Evolutionary conservation across 495 filamentous ascomycete genomes (phyloP).

Genomic region (Lichina pygmaea): DNA sequence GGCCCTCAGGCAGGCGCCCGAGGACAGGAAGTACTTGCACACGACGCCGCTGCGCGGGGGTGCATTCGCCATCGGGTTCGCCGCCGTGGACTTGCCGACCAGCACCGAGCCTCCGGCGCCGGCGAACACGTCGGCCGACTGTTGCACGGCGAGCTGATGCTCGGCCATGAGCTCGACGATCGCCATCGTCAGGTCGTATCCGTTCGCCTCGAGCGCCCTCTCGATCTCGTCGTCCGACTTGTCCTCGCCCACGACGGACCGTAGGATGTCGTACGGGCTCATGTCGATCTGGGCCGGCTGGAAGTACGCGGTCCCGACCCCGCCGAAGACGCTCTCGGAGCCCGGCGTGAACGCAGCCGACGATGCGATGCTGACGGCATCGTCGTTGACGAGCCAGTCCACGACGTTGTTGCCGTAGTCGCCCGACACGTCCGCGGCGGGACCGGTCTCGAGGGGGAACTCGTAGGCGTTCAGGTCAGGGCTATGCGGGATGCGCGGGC

Average conservation of each 20-base stretch:
- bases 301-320: conserved; percentile 46
- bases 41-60: conserved; percentile 48
- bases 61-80: conserved; percentile 35
- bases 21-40: conserved; percentile 88
- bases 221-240: conserved; percentile 87
- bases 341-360: conserved; percentile 26
- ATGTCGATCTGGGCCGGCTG: conserved; percentile 61
- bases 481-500: conserved; percentile 80
- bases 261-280: conserved; percentile 94
- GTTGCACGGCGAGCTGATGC: conserved; percentile 2
- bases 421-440: conserved; percentile 62
- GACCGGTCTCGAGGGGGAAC: conserved; percentile 45
- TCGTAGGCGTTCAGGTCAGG: conserved; percentile 85
- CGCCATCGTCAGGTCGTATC: conserved; percentile 78
- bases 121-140: conserved; percentile 3
- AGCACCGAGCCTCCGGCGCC: conserved; percentile 21
- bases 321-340: conserved; percentile 37
- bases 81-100: conserved; percentile 64
- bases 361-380: conserved; percentile 50
- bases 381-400: conserved; percentile 88
- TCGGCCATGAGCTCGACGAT: conserved; percentile 58
- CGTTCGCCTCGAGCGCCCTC: conserved; percentile 58
- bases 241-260: conserved; percentile 75
- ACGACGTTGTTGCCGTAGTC: conserved; percentile 84
- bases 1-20: conserved; percentile 72